Percentiles rank a stretch among this genome's conserved stretches.
These are phyloP conservation scores for Coemansia sp. DNA, from an alignment of 192 early-diverging fungal genomes.

Conservation along the genomic window DNA sequence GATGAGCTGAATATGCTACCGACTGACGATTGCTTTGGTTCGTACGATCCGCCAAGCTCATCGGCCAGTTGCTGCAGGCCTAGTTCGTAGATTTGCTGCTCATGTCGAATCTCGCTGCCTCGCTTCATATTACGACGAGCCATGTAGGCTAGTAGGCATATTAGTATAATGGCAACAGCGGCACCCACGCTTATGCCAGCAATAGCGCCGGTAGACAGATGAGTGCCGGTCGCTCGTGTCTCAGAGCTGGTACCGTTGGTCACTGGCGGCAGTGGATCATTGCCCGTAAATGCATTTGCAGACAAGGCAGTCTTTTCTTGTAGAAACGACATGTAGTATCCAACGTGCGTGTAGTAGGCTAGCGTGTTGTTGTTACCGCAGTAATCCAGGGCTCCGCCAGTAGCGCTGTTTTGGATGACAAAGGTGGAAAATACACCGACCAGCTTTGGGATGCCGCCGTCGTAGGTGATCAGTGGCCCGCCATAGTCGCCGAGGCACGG, in stretches of 20 bases:
- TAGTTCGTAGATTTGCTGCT: slow-evolving; percentile 47
- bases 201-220: slow-evolving; percentile 36
- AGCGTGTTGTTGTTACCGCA: slow-evolving; percentile 39
- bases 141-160: slow-evolving; percentile 22
- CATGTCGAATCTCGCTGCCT: slow-evolving; percentile 22
- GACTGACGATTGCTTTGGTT: slow-evolving; percentile 39
- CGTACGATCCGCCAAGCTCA: slow-evolving; percentile 48
- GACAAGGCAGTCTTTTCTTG: slow-evolving; percentile 26
- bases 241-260: slow-evolving; percentile 7
- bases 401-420: slow-evolving; percentile 7
- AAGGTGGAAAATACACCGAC: slow-evolving; percentile 39
- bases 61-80: slow-evolving; percentile 49
- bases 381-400: slow-evolving; percentile 21
- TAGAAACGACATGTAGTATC: slow-evolving; percentile 38
- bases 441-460: slow-evolving; percentile 26
- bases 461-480: slow-evolving; percentile 35
- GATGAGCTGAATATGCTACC: slow-evolving; percentile 41
- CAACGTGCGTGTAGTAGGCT: slow-evolving; percentile 37
- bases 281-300: slow-evolving; percentile 38
- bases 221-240: background rate
- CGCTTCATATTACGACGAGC: slow-evolving; percentile 17
- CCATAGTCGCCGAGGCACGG: slow-evolving; percentile 47
- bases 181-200: slow-evolving; percentile 35
- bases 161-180: slow-evolving; percentile 20
- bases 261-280: slow-evolving; percentile 21